Evolutionary conservation across 768 basidiomycete genomes (phyloP), one percentile per base, ranked within the genome.

Genomic region (Gloeopeniophorella convolvens): DNA sequence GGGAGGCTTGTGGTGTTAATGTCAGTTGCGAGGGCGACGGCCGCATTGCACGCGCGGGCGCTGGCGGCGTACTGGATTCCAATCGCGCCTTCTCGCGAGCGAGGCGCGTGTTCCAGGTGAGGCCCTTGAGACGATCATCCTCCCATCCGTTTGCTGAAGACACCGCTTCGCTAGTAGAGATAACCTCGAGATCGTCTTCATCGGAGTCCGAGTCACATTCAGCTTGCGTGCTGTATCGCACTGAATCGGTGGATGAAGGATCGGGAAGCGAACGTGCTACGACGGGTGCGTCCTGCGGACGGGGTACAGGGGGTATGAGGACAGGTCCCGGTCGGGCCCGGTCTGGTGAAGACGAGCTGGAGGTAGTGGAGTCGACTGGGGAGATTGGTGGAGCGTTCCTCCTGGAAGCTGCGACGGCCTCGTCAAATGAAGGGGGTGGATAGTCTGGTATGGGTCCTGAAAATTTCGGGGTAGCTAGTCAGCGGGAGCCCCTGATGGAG

Each of bases 341-440:
- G 31, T 55, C 42, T 16, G 43, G 46, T 3, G 53, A 48, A 12
- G 56, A 48, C n/a, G 49, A 47, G n/a, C 43, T 36, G 32, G 49
- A 39, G 15, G 44, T 33, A 3, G 50, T 44, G 13, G 49, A 36
- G 12, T 37, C 54, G 21, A 49, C 24, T 3, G 57, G 57, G 12
- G 57, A 35, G 20, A 48, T 26, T 11, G 54, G 55, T 16, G 48
- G 34, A n/a, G 50, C 45, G 30, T 20, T 43, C 18, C 44, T 50
- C 15, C 45, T 24, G 16, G 42, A 44, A 2, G 65, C 58, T 18
- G 62, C 55, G 4, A 68, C 59, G n/a, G 82, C 82, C 65, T 89
- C 86, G 53, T 80, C 79, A 58, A 87, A 85, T 11, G 84, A 78
- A 23, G 87, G 86, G 11, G 87, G 87, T 6, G 82, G 83, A 60